Evolutionary conservation across 179 eudicot genomes (phyloP).

Genomic region (Carnegiea gigantea): DNA sequence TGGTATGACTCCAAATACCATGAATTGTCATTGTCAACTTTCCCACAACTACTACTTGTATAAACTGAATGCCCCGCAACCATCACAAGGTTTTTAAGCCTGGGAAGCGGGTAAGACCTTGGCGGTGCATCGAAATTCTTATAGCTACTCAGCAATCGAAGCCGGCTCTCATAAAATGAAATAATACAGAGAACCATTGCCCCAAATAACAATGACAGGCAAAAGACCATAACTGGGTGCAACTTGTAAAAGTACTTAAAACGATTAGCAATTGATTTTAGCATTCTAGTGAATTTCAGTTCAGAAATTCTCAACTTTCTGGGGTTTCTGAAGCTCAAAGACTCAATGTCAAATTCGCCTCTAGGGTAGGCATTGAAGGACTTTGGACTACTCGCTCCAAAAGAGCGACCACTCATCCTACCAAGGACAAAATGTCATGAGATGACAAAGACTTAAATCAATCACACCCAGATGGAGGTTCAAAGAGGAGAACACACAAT

Average conservation of each 20-base stretch:
- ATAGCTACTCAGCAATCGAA: conserved; percentile 30
- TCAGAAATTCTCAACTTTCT: conserved; percentile 48
- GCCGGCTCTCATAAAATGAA: conserved; percentile 43
- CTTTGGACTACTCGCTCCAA: conserved; percentile 60
- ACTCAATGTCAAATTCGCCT: conserved; percentile 84
- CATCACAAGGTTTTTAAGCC: conserved; percentile 85
- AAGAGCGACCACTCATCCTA: conserved; percentile 54
- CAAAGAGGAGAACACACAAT: background rate
- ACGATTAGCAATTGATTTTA: conserved; percentile 52
- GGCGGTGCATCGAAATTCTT: conserved; percentile 28
- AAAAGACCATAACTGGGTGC: conserved; percentile 57
- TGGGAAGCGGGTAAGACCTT: conserved; percentile 51
- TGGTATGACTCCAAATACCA: conserved; percentile 95
- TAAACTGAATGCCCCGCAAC: conserved; percentile 99
- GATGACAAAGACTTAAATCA: background rate
- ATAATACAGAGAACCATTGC: conserved; percentile 43
- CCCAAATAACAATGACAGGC: conserved; percentile 59
- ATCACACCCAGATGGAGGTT: too few species aligned
- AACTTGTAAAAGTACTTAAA: conserved; percentile 52
- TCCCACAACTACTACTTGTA: conserved; percentile 85
- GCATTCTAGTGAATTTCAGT: conserved; percentile 45
- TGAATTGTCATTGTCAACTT: conserved; percentile 77
- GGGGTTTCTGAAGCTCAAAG: conserved; percentile 49
- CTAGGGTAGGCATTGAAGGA: conserved; percentile 73
- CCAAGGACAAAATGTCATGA: conserved; percentile 14